Conservation (phyloP, 2,329 filamentous ascomycete genomes). For the Phialocephala subalpina region DNA sequence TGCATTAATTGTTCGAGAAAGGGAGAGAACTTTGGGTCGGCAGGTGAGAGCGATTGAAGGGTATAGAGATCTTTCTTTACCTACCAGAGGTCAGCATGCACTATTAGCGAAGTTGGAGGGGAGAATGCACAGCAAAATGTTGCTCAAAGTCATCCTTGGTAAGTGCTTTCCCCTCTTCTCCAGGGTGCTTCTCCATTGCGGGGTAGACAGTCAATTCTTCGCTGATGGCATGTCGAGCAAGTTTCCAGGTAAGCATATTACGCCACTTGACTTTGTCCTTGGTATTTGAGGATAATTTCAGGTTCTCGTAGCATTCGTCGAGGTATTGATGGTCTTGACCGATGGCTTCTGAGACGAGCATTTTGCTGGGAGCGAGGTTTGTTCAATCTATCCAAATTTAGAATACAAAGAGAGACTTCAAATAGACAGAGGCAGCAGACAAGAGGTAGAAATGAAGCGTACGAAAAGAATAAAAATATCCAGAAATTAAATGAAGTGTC, state of each 20-base stretch:
- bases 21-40: constrained; percentile 51
- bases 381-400: too few relatives aligned
- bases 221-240: constrained; percentile 56
- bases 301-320: constrained; percentile 51
- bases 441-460: too few relatives aligned
- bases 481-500: too few relatives aligned
- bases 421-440: too few relatives aligned
- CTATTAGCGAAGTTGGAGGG: background rate
- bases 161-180: constrained; percentile 50
- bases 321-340: constrained; percentile 49
- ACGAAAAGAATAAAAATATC: too few relatives aligned
- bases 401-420: too few relatives aligned
- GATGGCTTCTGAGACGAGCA: constrained; percentile 42
- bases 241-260: constrained; percentile 58
- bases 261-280: constrained; percentile 51
- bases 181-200: constrained; percentile 57
- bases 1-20: constrained; percentile 54
- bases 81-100: constrained; percentile 42
- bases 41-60: constrained; percentile 55
- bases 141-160: constrained; percentile 57
- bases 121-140: constrained; percentile 46
- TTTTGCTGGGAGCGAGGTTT: too few relatives aligned
- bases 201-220: constrained; percentile 63
- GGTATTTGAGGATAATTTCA: constrained; percentile 46
- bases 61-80: constrained; percentile 58